phyloP scores from a whole-genome alignment of 768 basidiomycete species.

The Phanerochaete sordida region DNA sequence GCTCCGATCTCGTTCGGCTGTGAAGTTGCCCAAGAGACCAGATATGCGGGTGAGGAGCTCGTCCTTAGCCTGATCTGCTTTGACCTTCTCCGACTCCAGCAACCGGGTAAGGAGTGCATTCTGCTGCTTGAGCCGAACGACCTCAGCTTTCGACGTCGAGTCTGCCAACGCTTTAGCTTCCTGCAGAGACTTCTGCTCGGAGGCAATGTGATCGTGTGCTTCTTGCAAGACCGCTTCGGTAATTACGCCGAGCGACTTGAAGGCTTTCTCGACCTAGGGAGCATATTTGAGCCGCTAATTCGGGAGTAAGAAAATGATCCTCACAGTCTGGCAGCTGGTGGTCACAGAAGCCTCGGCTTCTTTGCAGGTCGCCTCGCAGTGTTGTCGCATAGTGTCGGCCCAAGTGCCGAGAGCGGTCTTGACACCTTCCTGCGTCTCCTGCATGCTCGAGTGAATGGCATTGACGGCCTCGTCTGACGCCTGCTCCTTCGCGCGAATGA shows the following conservation, averaged over 20 bases:
- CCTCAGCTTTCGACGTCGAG: conserved; percentile 47
- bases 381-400: conserved; percentile 48
- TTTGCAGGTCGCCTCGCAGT: conserved; percentile 44
- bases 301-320: conserved; percentile 13
- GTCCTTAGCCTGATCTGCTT: conserved; percentile 64
- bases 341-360: conserved; percentile 42
- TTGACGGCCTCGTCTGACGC: conserved; percentile 50
- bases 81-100: conserved; percentile 62
- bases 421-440: conserved; percentile 51
- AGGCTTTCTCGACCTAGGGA: conserved; percentile 48
- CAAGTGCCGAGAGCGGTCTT: conserved; percentile 51
- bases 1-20: conserved; percentile 61
- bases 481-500: conserved; percentile 55
- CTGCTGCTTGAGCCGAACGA: conserved; percentile 62
- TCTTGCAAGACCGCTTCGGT: conserved; percentile 60
- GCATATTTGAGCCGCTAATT: not conserved
- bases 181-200: conserved; percentile 47
- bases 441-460: conserved; percentile 44
- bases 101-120: conserved; percentile 61
- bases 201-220: conserved; percentile 50
- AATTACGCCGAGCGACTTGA: conserved; percentile 55
- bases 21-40: conserved; percentile 65
- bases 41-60: conserved; percentile 77
- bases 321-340: conserved; percentile 42
- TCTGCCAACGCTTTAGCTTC: conserved; percentile 49